These are phyloP conservation scores for Haematococcus lacustris DNA, from an alignment of 139 green algal species.

Conservation along the genomic window DNA sequence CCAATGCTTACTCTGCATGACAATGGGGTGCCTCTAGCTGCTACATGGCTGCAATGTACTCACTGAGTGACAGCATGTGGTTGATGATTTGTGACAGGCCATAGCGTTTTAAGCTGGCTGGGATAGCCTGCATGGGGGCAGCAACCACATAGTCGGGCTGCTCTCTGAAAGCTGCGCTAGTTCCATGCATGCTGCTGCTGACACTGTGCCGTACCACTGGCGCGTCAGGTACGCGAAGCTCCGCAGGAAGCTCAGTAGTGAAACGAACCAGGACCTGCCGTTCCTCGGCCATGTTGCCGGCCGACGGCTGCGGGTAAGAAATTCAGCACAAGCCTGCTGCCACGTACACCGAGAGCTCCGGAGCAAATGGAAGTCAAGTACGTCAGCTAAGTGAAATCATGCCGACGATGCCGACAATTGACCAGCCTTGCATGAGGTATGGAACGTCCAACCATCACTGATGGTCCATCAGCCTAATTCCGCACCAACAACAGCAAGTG, in stretches of 20 bases:
- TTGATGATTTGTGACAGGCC: slow-evolving; percentile 96
- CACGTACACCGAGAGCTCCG: too few relatives aligned
- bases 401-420: too few relatives aligned
- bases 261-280: slow-evolving; percentile 77
- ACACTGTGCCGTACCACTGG: slow-evolving; percentile 51
- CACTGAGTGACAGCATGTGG: slow-evolving; percentile 77
- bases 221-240: slow-evolving; percentile 60
- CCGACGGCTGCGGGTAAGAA: too few relatives aligned
- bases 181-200: not conserved
- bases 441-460: too few relatives aligned
- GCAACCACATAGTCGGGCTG: not conserved
- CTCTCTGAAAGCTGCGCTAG: not conserved
- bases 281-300: slow-evolving; percentile 57
- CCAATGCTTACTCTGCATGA: too few relatives aligned
- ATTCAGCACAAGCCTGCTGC: too few relatives aligned
- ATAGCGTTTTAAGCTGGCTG: slow-evolving; percentile 77
- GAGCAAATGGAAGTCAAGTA: too few relatives aligned
- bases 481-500: too few relatives aligned
- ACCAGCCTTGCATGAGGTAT: too few relatives aligned
- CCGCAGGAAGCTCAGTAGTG: slow-evolving; percentile 65
- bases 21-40: not conserved
- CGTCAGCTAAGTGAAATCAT: too few relatives aligned
- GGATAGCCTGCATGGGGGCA: slow-evolving; percentile 63
- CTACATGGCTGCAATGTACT: slow-evolving; percentile 9
- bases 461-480: too few relatives aligned